Conservation (phyloP, 257 asterid species). For the Mentha longifolia region DNA sequence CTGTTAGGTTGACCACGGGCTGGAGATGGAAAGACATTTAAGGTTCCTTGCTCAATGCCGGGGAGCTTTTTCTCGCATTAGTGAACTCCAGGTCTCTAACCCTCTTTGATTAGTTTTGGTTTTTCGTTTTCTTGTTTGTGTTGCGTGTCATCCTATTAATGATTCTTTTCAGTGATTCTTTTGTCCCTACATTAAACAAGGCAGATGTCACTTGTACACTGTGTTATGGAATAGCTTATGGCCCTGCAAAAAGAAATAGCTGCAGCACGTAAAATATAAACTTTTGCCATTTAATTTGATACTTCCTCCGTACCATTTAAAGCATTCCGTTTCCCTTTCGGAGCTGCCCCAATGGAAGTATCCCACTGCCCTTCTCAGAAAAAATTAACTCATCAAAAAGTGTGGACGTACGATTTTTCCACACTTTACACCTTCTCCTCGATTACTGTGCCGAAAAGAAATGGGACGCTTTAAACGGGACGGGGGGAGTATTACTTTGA, state of each 20-base stretch:
- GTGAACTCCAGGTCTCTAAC: constrained; percentile 68
- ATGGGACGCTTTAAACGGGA: too few relatives aligned
- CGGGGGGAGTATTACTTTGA: neutral
- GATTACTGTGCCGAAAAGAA: too few relatives aligned
- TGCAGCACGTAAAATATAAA: neutral
- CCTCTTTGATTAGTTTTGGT: constrained; percentile 2
- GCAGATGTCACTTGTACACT: constrained; percentile 12
- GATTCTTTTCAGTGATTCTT: constrained; percentile 1
- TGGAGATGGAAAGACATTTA: constrained; percentile 62
- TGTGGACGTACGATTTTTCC: too few relatives aligned
- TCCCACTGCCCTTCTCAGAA: too few relatives aligned
- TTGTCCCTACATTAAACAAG: neutral
- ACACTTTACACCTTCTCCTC: too few relatives aligned
- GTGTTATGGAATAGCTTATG: constrained; percentile 8
- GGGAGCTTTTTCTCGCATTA: constrained; percentile 75
- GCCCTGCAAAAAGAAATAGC: constrained; percentile 3
- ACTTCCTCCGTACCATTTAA: neutral
- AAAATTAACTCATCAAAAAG: too few relatives aligned
- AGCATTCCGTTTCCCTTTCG: too few relatives aligned
- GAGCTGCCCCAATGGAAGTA: too few relatives aligned
- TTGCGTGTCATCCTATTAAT: constrained; percentile 21
- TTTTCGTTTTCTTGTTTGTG: constrained; percentile 3
- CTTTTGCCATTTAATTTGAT: constrained; percentile 22
- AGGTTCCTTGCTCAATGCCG: constrained; percentile 80
- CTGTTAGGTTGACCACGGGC: constrained; percentile 75